Evolutionary conservation across 768 basidiomycete genomes (phyloP).

Genomic region (Calocybe indica): DNA sequence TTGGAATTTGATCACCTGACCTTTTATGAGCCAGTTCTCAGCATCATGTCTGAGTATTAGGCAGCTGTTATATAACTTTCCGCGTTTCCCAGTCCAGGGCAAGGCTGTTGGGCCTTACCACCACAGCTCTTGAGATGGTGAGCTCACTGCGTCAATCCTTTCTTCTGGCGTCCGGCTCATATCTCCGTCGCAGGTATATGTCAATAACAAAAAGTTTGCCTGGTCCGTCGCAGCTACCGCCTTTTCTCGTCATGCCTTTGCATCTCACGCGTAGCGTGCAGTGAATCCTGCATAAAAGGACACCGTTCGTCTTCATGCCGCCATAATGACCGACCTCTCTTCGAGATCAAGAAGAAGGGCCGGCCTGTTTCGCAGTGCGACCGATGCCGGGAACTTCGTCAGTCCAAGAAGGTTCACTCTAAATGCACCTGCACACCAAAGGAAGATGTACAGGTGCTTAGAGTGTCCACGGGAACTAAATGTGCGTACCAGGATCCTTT

Average conservation of each 20-base stretch:
- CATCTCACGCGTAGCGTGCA: slow-evolving; percentile 21
- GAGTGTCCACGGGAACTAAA: slow-evolving; percentile 21
- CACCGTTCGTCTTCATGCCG: slow-evolving; percentile 87
- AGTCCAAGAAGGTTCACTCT: slow-evolving; percentile 75
- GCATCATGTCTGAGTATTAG: too few species aligned
- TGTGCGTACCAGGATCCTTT: slow-evolving; percentile 12
- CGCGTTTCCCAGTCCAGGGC: too few species aligned
- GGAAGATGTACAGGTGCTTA: slow-evolving; percentile 22
- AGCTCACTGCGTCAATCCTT: neutral
- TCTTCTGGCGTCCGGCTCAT: neutral
- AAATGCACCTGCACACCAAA: slow-evolving; percentile 67
- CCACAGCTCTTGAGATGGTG: slow-evolving; percentile 6
- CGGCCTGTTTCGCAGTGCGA: slow-evolving; percentile 88
- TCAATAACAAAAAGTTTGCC: slow-evolving; percentile 72
- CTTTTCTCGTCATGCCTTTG: neutral
- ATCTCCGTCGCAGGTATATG: slow-evolving; percentile 46
- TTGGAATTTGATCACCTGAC: too few species aligned
- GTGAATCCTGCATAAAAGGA: slow-evolving; percentile 92
- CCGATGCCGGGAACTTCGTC: slow-evolving; percentile 76
- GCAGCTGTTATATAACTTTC: too few species aligned
- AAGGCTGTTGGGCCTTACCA: too few species aligned
- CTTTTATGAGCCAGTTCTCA: too few species aligned
- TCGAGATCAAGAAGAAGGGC: slow-evolving; percentile 91
- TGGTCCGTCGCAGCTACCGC: slow-evolving; percentile 43
- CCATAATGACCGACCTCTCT: slow-evolving; percentile 85